Base-by-base conservation (phyloP, 2,329 filamentous ascomycete species). In the Ascochyta fabae region DNA sequence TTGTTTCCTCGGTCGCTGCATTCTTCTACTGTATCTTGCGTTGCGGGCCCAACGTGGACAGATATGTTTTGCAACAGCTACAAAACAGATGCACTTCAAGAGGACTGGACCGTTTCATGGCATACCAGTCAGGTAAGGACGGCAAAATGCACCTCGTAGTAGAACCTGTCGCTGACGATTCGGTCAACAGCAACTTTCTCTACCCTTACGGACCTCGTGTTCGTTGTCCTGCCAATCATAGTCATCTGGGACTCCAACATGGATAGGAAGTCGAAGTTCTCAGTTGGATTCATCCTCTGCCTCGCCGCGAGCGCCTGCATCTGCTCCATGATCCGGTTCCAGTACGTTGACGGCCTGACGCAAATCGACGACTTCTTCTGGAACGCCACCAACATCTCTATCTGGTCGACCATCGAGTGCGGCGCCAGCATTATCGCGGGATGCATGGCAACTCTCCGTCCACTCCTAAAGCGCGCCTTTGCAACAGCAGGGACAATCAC, bases 201-300 rank as follows among this genome's bases (percentile, higher is more conserved):
- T 13, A 69, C 71, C 0, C 31, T 72, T 15, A 74, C 73, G 0
- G 73, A 77, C 39, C 56, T 69, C 10, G 50, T 72, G 2, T 74
- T 75, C 22, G 58, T 70, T 3, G 15, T 60, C 6, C 52, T 76
- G 4, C 73, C 74, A 0, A 75, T 83, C 3, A 77, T 80, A 33
- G 70, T 88, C 2, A 76, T 88, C 3, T 82, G 78, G 75, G 79
- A 81, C 29, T 69, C 86, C 36, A 81, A 84, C 55, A 86, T 88
- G 80, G 78, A 80, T 41, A 62, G 62, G 12, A 77, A 76, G 45
- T 79, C 79, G 2, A 88, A 87, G 64, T 36, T 80, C 9, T 82
- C 82, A 0, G 73, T 87, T 23, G 80, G 81, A 12, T 74, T 79
- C 16, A 78, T 88, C 35, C 72, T 88, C 52, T 78, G 78, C 7